Percentiles rank a stretch among this genome's conserved stretches.
Conservation (phyloP, 495 filamentous ascomycete species). For the Astrocystis sublimbata region DNA sequence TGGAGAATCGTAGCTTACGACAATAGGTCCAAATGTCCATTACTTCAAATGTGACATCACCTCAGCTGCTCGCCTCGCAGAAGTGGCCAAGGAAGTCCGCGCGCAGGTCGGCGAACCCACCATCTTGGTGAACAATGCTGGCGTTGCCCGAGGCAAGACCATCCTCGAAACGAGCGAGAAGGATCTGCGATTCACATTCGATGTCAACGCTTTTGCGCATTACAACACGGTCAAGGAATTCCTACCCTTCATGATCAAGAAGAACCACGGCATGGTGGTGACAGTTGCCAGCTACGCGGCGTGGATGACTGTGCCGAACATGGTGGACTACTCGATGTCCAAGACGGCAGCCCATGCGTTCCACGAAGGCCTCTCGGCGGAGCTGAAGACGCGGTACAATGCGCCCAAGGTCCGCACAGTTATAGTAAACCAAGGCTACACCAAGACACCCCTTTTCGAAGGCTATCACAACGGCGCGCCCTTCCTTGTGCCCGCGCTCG, state of each 20-base stretch:
- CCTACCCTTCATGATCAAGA: conserved; percentile 61
- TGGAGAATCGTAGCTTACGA: background rate
- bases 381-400: conserved; percentile 61
- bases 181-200: conserved; percentile 65
- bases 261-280: conserved; percentile 73
- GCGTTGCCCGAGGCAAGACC: conserved; percentile 60
- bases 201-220: conserved; percentile 70
- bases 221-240: conserved; percentile 67
- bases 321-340: conserved; percentile 67
- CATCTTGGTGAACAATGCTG: conserved; percentile 76
- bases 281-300: conserved; percentile 67
- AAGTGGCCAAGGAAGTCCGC: conserved; percentile 52
- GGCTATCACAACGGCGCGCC: conserved; percentile 54
- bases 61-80: conserved; percentile 48
- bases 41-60: conserved; percentile 69
- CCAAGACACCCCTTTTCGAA: conserved; percentile 61
- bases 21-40: conserved; percentile 50
- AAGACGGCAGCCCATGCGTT: conserved; percentile 69
- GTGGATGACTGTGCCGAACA: conserved; percentile 58
- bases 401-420: conserved; percentile 66
- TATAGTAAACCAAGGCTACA: conserved; percentile 65
- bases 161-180: conserved; percentile 58
- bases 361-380: conserved; percentile 68
- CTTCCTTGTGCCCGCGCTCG: conserved; percentile 57
- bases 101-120: conserved; percentile 62